Evolutionary conservation across 225 moss, liverwort and hornwort species (phyloP), one percentile per base, ranked within the genome.

Genomic region (Physcomitrium patens): DNA sequence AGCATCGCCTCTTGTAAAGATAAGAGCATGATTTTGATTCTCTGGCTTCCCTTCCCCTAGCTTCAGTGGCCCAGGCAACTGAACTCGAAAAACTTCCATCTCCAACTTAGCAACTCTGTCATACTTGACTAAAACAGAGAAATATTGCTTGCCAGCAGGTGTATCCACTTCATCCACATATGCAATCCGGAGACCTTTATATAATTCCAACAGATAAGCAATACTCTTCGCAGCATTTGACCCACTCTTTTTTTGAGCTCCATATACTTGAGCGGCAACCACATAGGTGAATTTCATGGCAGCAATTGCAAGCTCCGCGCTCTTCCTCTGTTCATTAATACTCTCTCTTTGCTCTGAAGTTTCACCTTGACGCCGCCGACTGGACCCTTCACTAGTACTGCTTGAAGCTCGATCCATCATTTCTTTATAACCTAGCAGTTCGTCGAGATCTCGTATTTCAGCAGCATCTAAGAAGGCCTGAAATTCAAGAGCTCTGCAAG

Each of bases 21-120:
- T 99, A 44, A 99, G 76, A 19, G 99, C 99, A 80, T 99, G 99
- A 79, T 99, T 99, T 76, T 99, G 99, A 75, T 99, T 99, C 64
- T 99, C 99, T 19, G 99, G 99, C 70, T 99, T 99, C 59, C 99
- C 99, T 90, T 99, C 99, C 17, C 99, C 99, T 60, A 92, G 74
- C 70, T 89, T 91, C 15, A 95, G 46, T 45, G 82, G 85, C 46
- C 99, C 95, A 59, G 99, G 99, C 61, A 99, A 72, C 77, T 86
- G 78, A 63, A 99, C 80, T 73, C 99, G 83, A 75, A 90, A 99
- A 28, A 99, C 86, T 76, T 99, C 99, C 24, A 86, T 82, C 82
- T 99, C 99, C 79, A 60, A 17, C 63, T 82, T 22, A 64, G 77
- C 58, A 48, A 58, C 71, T 19, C 68, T 83, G 58, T 99, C 95